Evolutionary conservation across 192 early-diverging fungal species (phyloP), one percentile per base, ranked within the genome.

Genomic region (Jimgerdemannia lactiflua): DNA sequence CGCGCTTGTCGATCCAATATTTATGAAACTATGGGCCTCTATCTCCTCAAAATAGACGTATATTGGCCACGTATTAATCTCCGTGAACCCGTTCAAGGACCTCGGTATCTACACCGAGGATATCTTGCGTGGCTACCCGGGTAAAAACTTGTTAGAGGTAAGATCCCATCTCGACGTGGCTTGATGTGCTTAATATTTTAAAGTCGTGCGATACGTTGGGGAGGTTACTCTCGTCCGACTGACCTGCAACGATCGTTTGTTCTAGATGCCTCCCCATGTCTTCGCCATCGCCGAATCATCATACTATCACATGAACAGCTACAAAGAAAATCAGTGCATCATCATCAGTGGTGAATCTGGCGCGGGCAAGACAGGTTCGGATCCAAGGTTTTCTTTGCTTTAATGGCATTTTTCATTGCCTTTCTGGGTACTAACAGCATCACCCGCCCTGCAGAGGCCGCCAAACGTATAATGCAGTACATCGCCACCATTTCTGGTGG

Each of bases 271-370:
- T 44, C 98, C 98, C n/a, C 98, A 99, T 82, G 94, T 99, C 10
- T 99, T 94, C 85, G 98, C 98, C 20, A 92, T 98, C 76, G 97
- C 98, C 39, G 98, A 99, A 80, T 86, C 90, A 40, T 82, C 92
- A 3, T 95, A 91, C 82, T 92, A 97, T 75, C 94, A 94, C 78
- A 98, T 99, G 95, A 94, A 97, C 75, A 91, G 91, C 64, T 98
- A 99, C 88, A 96, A 96, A 83, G 98, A 99, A 81, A 98, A 95
- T 81, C 98, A 99, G 77, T 98, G 97, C 86, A 96, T 99, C 74
- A 99, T 99, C 78, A 99, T 99, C 74, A 92, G 91, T 85, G 96
- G 96, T 79, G 96, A 98, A 87, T 94, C 93, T 69, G 96, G 96
- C 42, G 96, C 96, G 29, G 96, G 96, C 72, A 95, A 95, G 79